Base-by-base conservation (phyloP, 2,329 filamentous ascomycete genomes). In the Ceratocystis lukuohia region DNA sequence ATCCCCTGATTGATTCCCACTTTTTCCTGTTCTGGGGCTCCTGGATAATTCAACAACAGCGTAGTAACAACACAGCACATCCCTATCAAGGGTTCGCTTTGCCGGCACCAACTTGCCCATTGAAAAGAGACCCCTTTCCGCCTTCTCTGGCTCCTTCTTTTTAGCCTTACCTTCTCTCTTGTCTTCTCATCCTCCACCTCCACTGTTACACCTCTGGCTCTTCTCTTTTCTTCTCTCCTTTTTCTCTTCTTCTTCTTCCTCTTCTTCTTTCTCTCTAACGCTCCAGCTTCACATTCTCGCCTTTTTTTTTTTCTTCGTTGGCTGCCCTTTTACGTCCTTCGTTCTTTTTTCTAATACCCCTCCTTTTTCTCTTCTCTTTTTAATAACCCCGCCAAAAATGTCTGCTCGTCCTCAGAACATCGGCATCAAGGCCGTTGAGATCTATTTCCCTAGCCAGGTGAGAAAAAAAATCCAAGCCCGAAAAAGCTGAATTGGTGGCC, bases 351-450 rank as follows among this genome's bases (percentile, higher is more conserved):
- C 30, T 37, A 57, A 53, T 48, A 67, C 65, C 56, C 41, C 61
- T 61, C 25, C 64, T 46, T 65, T 65, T 69, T 17, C 63, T 44
- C 53, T 33, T 59, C 33, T 62, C 8, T 61, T 15, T 30, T 48
- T 30, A 10, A 62, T 65, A 33, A 45, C 48, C 56, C 22, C 41
- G 25, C 65, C 45, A 73, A 79, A 69, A 68, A 92, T 91, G 88
- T 83, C 88, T 74, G 76, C 86, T 72, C 87, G 88, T 78, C 88
- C 89, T 70, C 85, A 91, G 77, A 93, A 93, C 79, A 87, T 94
- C 77, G 89, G 89, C 83, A 91, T 94, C 76, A 93, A 94, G 81
- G 89, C 88, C 87, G 89, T 94, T 77, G 89, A 94, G 76, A 84
- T 94, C 75, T 94, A 94, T 78, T 89, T 91, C 75, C 89, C 89